Evolutionary conservation across 2,329 filamentous ascomycete species (phyloP).

Genomic region (Phialemoniopsis sp.): DNA sequence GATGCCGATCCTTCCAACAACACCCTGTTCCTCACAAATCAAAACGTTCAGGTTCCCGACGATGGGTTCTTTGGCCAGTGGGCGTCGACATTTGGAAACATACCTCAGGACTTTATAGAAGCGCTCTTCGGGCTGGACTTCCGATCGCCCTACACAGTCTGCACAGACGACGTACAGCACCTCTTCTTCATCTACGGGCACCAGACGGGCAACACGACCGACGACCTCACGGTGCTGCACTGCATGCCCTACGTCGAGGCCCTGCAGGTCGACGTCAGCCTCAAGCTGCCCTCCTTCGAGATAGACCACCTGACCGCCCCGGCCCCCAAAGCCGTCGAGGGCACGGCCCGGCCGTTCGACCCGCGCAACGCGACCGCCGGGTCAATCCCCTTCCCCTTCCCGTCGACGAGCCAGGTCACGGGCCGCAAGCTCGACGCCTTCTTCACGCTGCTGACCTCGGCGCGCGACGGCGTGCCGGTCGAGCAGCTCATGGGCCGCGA

Average conservation of each 20-base stretch:
- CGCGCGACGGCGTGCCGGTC: no score
- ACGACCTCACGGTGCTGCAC: neutral
- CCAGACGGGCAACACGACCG: neutral
- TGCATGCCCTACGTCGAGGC: constrained; percentile 1
- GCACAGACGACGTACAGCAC: neutral
- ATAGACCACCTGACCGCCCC: neutral
- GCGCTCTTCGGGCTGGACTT: neutral
- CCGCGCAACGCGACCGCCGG: neutral
- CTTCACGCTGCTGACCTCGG: no score
- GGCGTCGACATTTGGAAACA: neutral
- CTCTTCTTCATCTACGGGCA: constrained; percentile 1
- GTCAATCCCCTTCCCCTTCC: neutral
- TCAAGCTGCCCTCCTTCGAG: neutral
- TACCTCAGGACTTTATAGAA: neutral
- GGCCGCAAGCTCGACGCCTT: no score
- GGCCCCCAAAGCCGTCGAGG: neutral
- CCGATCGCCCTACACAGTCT: neutral
- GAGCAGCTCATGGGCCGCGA: no score
- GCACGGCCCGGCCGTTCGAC: neutral
- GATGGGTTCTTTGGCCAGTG: neutral
- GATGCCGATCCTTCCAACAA: no score
- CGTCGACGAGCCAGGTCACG: no score
- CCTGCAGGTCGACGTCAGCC: neutral
- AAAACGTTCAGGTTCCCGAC: neutral
- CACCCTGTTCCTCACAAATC: no score